Base-by-base conservation (phyloP, 345 rosid genomes). In the Dipteronia sinensis region DNA sequence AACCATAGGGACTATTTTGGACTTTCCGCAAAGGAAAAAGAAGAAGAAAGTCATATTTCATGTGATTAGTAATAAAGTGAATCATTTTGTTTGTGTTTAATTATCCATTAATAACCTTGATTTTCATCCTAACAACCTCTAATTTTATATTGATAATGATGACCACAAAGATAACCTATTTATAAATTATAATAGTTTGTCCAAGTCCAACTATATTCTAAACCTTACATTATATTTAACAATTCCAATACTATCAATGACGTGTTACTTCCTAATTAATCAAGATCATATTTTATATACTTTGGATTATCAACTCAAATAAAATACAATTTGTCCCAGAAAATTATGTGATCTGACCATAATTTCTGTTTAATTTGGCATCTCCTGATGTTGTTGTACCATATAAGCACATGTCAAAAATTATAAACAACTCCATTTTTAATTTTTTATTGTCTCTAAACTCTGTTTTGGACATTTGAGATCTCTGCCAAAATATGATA, bases 351-450 rank as follows among this genome's bases (percentile, higher is more conserved):
- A 20, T 56, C 9, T 10, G 2, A 49, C 3, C 59, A 8, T 19
- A 53, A 29, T 53, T 53, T 49, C 1, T 47, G 13, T 51, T 1
- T 71, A 11, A 7, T 34, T 34, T 34, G 64, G 19, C 11, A 19
- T 59, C 34, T 40, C 8, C 55, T 20, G 15, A 16, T 58, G 34
- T 58, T 22, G 0, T 47, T 47, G 55, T 2, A 11, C 13, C 56
- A 63, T n/a, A n/a, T 15, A 15, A 12, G 58, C 77, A 74, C 70
- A 65, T 65, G 71, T 65, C 62, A 74, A 17, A n/a, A 46, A 47
- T 11, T 46, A 62, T 25, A 47, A 46, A 65, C 0, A 65, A 73
- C 4, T 13, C 34, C 22, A 40, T n/a, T 69, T 11, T 31, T 61
- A 42, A 61, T 23, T 1, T 34, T 34, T 34, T 34, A 34, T 34